Base-by-base conservation (phyloP, 2,329 filamentous ascomycete species). In the Pseudopithomyces chartarum region DNA sequence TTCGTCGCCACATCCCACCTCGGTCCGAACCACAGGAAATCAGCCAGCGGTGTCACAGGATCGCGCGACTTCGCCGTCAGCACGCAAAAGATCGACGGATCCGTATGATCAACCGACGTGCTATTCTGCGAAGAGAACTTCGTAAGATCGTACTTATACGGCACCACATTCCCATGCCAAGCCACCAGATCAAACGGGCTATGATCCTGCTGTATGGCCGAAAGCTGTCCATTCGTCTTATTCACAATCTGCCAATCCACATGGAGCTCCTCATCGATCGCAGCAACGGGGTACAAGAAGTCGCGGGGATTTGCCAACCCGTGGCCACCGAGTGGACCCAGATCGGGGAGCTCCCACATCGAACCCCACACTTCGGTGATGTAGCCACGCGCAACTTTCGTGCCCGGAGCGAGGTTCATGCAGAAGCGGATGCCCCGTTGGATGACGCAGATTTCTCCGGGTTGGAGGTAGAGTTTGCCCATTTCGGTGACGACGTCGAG, bases 71-170 rank as follows among this genome's bases (percentile, higher is more conserved):
- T 72, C 8, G 73, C 73, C 1, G 73, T 77, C 1, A 77, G 66
- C 26, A 77, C 74, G 32, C 68, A 73, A 61, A 75, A 75, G 50
- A 77, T 68, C 8, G 69, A 74, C 2, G 74, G 74, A 46, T 77
- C 74, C 19, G 73, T 76, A 57, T 77, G 74, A 57, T 77, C 74
- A 54, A 76, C 70, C 5, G 72, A 75, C 45, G 73, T 77, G 54
- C 68, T 68, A 58, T 75, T 75, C 49, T 75, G 72, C 6, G 70
- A 73, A 2, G 71, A 72, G 58, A 77, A 78, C 55, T 82, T 83
- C 7, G 81, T 82, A 3, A 85, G 68, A 49, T 82, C 82, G 65
- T 85, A 85, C 69, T 85, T 85, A 73, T 80, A 84, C 0, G 82
- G 83, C 8, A 74, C 70, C n/a, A 74, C 72, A 45, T 76, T 77